Evolutionary conservation across 768 basidiomycete genomes (phyloP), one percentile per base, ranked within the genome.

Genomic region (Leccinum truebloodii): DNA sequence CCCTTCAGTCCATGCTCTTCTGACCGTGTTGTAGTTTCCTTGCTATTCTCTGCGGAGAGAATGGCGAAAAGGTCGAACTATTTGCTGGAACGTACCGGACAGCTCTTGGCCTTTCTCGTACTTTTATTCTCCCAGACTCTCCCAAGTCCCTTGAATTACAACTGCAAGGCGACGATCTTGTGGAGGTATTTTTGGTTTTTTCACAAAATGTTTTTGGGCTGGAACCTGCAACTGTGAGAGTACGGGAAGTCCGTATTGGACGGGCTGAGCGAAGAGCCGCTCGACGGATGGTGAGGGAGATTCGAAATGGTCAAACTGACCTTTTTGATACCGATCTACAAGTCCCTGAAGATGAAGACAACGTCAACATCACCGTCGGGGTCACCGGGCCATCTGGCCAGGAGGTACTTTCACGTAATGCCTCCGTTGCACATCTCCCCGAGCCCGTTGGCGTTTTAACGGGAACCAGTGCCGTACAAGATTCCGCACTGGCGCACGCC

Each of bases 241-340:
- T 96, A n/a, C 86, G 94, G 5, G 94, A 96, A 73, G 94, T 96
- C 24, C 83, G 94, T 35, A 93, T 95, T 49, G 94, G 92, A 7
- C 86, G 94, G 4, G 90, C 91, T 2, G 94, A 95, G 73, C 83
- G 94, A 34, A 77, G 94, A 60, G 92, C 93, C 12, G 91, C 93
- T 22, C 81, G 94, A 35, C 81, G 94, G 58, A 81, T 93, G 55
- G 86, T 89, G 14, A 83, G 92, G 35, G 90, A 89, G 70, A 81
- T 81, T 37, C 79, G 86, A 56, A 69, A 70, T 50, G 77, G 80
- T 18, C 83, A 84, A 6, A 82, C 82, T n/a, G 68, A 76, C 10
- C 60, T 77, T 12, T 71, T 72, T 12, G 80, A 78, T 28, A 78
- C 78, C 48, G 81, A 85, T 28, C 80, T 80, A 12, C 75, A 76